Conservation (phyloP, 495 filamentous ascomycete species). For the Neurospora sp. region DNA sequence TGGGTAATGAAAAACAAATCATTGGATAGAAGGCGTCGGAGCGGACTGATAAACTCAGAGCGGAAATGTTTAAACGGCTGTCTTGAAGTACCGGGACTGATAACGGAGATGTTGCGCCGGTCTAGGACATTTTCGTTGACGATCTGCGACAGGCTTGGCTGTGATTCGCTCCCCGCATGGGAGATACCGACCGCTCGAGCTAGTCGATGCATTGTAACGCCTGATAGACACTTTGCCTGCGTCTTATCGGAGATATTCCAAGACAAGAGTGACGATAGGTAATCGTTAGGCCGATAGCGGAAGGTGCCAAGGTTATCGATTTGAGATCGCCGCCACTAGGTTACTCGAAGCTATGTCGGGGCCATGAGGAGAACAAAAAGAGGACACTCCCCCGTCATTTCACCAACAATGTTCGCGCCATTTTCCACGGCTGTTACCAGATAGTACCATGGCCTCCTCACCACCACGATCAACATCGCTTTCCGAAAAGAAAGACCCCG, state of each 20-base stretch:
- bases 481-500: not conserved
- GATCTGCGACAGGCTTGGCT: not conserved
- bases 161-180: not conserved
- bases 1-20: not conserved
- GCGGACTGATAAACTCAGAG: not conserved
- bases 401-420: not conserved
- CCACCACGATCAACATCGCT: not conserved
- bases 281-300: not conserved
- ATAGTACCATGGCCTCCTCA: not conserved
- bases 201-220: not conserved
- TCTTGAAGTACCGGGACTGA: not conserved
- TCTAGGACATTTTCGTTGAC: not conserved
- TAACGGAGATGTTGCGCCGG: not conserved
- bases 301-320: not conserved
- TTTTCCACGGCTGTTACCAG: not conserved
- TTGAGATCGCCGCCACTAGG: not conserved
- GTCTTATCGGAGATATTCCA: not conserved
- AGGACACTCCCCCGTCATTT: not conserved
- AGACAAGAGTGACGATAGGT: not conserved
- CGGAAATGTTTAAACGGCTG: not conserved
- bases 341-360: not conserved
- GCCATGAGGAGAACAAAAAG: not conserved
- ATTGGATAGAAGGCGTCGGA: not conserved
- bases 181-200: not conserved
- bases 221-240: not conserved